Base-by-base conservation (phyloP, 2,329 filamentous ascomycete species). In the Penicillium sp. region DNA sequence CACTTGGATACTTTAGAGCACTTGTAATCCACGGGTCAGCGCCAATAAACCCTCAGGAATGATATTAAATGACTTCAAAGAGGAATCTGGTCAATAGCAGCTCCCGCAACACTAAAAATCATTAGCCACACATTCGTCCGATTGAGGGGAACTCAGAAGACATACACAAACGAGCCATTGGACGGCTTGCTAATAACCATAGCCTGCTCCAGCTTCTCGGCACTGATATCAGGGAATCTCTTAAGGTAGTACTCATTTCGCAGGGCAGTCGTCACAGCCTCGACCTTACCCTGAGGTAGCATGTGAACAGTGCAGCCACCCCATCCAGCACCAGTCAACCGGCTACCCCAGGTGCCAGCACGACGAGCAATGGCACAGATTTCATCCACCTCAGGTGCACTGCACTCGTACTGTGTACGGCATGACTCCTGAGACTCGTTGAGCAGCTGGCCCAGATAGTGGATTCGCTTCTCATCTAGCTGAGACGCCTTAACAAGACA, bases 261-360 rank as follows among this genome's bases (percentile, higher is more conserved):
- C 78, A 93, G 82, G 4, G 87, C 87, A 60, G 80, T 76, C 66
- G 80, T 88, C 18, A 98, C 87, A 22, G 74, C 80, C 4, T 85
- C 82, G 0, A 96, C 86, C 69, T 86, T 91, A 61, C 89, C 80
- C 47, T 82, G 86, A 0, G 91, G 86, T 42, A 97, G 86, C 47
- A 98, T 78, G 72, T 98, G 93, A 47, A 98, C 91, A 50, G 82
- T 93, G 72, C 93, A 97, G 2, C 93, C 93, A 51, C 93, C 93
- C 93, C 93, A 98, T 3, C 93, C 93, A 0, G 93, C 93, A 31
- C 93, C 93, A 0, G 91, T 97, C 58, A 96, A 72, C 22, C 91
- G 77, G 58, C 86, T 89, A 23, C 91, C 93, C 65, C 89, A 89
- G 14, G 87, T 82, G 2, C 93, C 93, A 0, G 87, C 87, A 13